Evolutionary conservation across 108 stramenopile species (phyloP).

Genomic region (Discostella stelligeroides): DNA sequence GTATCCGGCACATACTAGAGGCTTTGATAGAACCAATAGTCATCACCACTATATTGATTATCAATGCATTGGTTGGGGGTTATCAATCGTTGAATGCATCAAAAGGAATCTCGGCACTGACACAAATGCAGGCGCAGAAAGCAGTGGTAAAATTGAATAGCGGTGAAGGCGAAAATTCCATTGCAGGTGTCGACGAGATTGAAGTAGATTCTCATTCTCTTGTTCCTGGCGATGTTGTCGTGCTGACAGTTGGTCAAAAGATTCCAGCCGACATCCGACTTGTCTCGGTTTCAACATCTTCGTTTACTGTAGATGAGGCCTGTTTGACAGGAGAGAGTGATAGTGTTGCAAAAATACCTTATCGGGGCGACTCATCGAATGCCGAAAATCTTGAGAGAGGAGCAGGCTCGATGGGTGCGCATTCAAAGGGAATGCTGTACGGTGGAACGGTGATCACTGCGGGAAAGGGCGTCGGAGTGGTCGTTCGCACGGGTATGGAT

Average conservation of each 20-base stretch:
- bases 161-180: background rate
- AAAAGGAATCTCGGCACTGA: constrained; percentile 81
- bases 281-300: constrained; percentile 54
- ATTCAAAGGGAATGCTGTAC: constrained; percentile 87
- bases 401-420: constrained; percentile 51
- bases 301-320: constrained; percentile 78
- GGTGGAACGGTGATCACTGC: constrained; percentile 92
- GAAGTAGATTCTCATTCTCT: constrained; percentile 62
- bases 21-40: constrained; percentile 94
- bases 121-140: constrained; percentile 70
- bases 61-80: constrained; percentile 97
- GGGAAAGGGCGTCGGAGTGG: constrained; percentile 89
- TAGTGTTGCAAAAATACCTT: constrained; percentile 71
- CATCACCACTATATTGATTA: constrained; percentile 90
- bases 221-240: constrained; percentile 96
- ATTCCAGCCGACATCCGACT: constrained; percentile 93
- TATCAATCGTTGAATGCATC: constrained; percentile 95
- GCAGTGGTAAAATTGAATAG: constrained; percentile 40
- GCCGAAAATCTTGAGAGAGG: constrained; percentile 21
- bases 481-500: constrained; percentile 89
- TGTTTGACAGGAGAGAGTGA: constrained; percentile 85
- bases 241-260: constrained; percentile 92
- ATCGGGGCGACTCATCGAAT: constrained; percentile 52
- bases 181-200: constrained; percentile 47
- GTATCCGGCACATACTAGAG: constrained; percentile 62